Evolutionary conservation across 1,284 basidiomycete species (phyloP).

Genomic region (Ceratorhiza oryzae-sativae): DNA sequence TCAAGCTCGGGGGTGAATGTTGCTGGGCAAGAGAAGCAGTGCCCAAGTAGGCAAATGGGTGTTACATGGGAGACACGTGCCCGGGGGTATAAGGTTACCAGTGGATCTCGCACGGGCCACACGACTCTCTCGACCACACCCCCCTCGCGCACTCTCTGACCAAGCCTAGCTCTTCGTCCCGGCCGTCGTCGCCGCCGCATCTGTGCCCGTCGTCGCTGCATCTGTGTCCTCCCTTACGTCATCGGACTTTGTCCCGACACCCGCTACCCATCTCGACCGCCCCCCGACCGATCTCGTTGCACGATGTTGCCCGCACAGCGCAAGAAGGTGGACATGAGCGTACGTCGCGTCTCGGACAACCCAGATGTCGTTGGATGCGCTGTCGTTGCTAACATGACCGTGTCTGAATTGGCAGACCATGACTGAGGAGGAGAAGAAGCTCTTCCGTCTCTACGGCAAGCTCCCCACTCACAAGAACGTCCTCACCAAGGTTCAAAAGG

Average conservation of each 20-base stretch:
- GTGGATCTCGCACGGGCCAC: constrained; percentile 20
- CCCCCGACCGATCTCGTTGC: constrained; percentile 45
- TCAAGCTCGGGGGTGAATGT: not conserved
- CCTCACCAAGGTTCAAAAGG: constrained; percentile 94
- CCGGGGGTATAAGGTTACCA: constrained; percentile 23
- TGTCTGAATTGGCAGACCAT: constrained; percentile 64
- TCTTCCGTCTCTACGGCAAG: constrained; percentile 95
- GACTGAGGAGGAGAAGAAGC: constrained; percentile 90
- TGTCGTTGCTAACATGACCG: constrained; percentile 5
- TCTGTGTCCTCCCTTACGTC: not conserved
- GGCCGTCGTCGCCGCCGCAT: not conserved
- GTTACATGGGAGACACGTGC: constrained; percentile 35
- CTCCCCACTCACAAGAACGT: constrained; percentile 92
- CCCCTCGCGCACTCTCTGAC: not conserved
- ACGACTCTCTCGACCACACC: constrained; percentile 20
- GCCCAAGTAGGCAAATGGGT: constrained; percentile 20
- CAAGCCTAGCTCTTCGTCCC: not conserved
- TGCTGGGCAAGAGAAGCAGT: constrained; percentile 14
- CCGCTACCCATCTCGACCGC: constrained; percentile 46
- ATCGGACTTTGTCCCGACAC: constrained; percentile 28
- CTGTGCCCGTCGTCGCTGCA: not conserved
- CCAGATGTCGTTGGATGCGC: constrained; percentile 10
- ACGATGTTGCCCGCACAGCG: constrained; percentile 82
- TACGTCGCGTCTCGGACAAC: constrained; percentile 54
- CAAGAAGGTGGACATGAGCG: constrained; percentile 92